A percentile compares a stretch with the other conserved stretches of the same genome.
Conservation (phyloP, 83 land plant genomes). For the Picea mariana region DNA sequence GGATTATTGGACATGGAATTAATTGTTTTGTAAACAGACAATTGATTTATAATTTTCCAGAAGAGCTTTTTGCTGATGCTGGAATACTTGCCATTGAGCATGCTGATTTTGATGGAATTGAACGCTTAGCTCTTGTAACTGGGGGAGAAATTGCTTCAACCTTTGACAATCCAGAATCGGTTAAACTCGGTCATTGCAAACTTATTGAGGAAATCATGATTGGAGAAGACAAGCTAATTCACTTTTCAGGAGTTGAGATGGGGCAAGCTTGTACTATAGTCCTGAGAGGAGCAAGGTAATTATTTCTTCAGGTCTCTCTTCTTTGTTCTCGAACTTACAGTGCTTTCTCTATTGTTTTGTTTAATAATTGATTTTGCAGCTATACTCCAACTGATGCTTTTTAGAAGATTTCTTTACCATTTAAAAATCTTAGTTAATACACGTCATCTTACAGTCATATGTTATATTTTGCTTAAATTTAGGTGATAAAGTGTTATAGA, state of each 20-base stretch:
- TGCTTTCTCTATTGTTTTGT: neutral
- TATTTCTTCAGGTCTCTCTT: neutral
- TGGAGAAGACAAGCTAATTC: constrained; percentile 96
- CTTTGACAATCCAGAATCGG: constrained; percentile 93
- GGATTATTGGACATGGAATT: constrained; percentile 90
- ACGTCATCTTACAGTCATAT: neutral
- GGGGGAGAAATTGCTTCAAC: constrained; percentile 99
- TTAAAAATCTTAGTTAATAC: neutral
- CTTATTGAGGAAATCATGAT: constrained; percentile 98
- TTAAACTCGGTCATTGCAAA: constrained; percentile 95
- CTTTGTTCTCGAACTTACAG: neutral
- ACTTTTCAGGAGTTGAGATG: constrained; percentile 94
- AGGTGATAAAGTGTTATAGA: too few species aligned
- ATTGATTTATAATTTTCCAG: constrained; percentile 94
- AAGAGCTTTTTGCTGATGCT: constrained; percentile 99
- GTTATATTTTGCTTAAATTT: too few species aligned
- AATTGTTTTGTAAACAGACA: constrained; percentile 97
- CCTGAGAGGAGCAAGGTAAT: constrained; percentile 92
- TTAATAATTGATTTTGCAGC: neutral
- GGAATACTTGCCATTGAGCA: constrained; percentile 98
- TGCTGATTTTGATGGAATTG: constrained; percentile 99
- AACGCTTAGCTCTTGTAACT: constrained; percentile 90
- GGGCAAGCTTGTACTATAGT: constrained; percentile 99
- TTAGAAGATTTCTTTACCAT: neutral
- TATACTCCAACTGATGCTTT: neutral